Conservation (phyloP, 2,329 filamentous ascomycete genomes). For the Ploettnerulaceae sp. region DNA sequence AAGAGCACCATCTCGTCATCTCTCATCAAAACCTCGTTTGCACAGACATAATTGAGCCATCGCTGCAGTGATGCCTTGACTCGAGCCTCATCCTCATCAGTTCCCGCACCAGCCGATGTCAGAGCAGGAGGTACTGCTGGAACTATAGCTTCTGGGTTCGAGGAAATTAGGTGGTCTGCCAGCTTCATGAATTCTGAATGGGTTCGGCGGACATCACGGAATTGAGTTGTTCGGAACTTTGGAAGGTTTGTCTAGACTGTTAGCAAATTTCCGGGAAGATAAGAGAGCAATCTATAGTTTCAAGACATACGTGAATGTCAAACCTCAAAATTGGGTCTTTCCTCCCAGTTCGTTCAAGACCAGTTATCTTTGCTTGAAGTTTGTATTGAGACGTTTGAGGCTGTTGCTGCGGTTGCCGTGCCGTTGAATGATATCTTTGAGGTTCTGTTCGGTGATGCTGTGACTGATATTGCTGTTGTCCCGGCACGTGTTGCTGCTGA, state of each 20-base stretch:
- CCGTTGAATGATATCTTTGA: slow-evolving; percentile 30
- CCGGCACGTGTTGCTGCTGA: slow-evolving; percentile 16
- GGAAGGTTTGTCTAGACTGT: slow-evolving; percentile 84
- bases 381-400: slow-evolving; percentile 66
- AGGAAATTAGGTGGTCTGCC: slow-evolving; percentile 91
- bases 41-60: slow-evolving; percentile 92
- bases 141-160: slow-evolving; percentile 93
- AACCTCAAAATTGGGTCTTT: slow-evolving; percentile 95
- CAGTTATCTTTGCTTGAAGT: slow-evolving; percentile 91
- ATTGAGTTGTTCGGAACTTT: slow-evolving; percentile 95
- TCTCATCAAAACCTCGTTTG: slow-evolving; percentile 85
- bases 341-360: slow-evolving; percentile 84
- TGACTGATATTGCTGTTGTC: slow-evolving; percentile 31
- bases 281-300: background rate
- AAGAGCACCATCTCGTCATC: slow-evolving; percentile 98
- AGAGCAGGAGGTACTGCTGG: slow-evolving; percentile 92
- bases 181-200: slow-evolving; percentile 96
- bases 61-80: slow-evolving; percentile 87
- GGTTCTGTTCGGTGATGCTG: slow-evolving; percentile 34
- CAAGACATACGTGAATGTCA: slow-evolving; percentile 75
- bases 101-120: slow-evolving; percentile 90
- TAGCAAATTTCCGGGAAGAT: slow-evolving; percentile 14
- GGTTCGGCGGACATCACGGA: slow-evolving; percentile 90
- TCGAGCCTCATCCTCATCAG: slow-evolving; percentile 87
- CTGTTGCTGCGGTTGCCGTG: slow-evolving; percentile 35